phyloP scores from a whole-genome alignment of 305 asterid genomes.

The Striga hermonthica region DNA sequence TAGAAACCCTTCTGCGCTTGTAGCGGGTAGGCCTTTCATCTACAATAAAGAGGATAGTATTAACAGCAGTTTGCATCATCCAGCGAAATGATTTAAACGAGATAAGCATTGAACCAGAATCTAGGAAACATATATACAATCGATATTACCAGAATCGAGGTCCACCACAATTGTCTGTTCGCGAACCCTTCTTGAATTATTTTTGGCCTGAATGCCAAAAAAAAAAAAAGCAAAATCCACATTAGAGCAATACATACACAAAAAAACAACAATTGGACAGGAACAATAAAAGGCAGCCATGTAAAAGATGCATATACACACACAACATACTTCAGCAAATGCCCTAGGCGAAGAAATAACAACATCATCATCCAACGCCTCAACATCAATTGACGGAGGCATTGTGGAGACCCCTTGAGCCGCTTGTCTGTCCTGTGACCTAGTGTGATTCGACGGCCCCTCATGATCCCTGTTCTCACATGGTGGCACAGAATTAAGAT shows the following conservation, averaged over 20 bases:
- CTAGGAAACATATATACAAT: background rate
- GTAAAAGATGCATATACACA: background rate
- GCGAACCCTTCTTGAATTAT: conserved; percentile 56
- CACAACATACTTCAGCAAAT: conserved; percentile 59
- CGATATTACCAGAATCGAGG: conserved; percentile 63
- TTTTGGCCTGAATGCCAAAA: conserved; percentile 59
- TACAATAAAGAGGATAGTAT: conserved; percentile 32
- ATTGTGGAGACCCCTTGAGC: conserved; percentile 31
- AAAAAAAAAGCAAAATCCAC: conserved; percentile 24
- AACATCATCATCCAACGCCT: conserved; percentile 83
- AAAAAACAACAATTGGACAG: background rate
- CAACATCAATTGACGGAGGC: conserved; percentile 70
- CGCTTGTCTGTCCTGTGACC: conserved; percentile 41
- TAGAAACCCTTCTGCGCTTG: conserved; percentile 53
- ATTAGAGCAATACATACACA: conserved; percentile 12
- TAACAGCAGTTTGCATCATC: background rate
- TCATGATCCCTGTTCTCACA: conserved; percentile 49
- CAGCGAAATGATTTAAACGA: background rate
- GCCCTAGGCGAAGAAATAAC: conserved; percentile 80
- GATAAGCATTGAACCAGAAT: background rate
- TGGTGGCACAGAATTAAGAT: conserved; percentile 67
- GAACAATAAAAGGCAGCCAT: conserved; percentile 1
- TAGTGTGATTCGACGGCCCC: conserved; percentile 43
- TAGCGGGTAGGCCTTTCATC: conserved; percentile 50
- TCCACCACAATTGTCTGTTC: conserved; percentile 62